Base-by-base conservation (phyloP, 2,329 filamentous ascomycete genomes). In the Trematosphaeria pertusa region DNA sequence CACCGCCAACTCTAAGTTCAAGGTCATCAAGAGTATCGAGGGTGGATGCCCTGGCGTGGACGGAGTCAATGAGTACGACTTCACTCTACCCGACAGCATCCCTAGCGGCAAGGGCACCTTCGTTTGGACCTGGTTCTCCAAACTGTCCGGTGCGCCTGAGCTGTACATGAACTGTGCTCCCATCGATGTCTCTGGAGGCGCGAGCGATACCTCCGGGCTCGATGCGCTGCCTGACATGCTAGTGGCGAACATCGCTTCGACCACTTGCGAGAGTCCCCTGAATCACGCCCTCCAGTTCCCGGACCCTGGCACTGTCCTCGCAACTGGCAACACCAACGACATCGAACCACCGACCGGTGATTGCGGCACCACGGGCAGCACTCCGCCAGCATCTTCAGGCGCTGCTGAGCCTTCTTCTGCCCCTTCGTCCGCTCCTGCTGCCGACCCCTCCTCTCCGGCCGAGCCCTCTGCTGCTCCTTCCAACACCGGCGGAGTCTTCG, bases 111-210 rank as follows among this genome's bases (percentile, higher is more conserved):
- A 91, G 31, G 92, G 88, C 19, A 89, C 86, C 0, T 78, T 97
- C 4, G 90, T 90, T 0, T 97, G 91, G 91, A 91, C 91, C 0
- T 97, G 93, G 93, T 87, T 95, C 75, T 93, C 96, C 49, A 87
- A 87, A 32, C 8, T 69, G 35, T 69, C 92, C 6, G 93, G 93
- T 3, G 91, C 89, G 70, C 86, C 91, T 1, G 93, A 97, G 69
- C 87, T 96, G 79, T 96, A 96, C 81, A 96, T 96, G 91, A 95
- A 96, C 81, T 97, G 93, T 59, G 90, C 87, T 0, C 84, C 89
- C 0, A 74, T 95, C 43, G 81, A 78, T 0, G 79, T 97, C 15
- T 83, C 83, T 10, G 77, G 74, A 1, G 76, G 77, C 26, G 71
- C 75, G 1, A 69, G 71, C 43, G 81, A 84, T 33, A 62, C 83